Percentiles rank a stretch among this genome's conserved stretches.
Evolutionary conservation across 2,329 filamentous ascomycete genomes (phyloP).

Genomic region (Sporothrix phasma): DNA sequence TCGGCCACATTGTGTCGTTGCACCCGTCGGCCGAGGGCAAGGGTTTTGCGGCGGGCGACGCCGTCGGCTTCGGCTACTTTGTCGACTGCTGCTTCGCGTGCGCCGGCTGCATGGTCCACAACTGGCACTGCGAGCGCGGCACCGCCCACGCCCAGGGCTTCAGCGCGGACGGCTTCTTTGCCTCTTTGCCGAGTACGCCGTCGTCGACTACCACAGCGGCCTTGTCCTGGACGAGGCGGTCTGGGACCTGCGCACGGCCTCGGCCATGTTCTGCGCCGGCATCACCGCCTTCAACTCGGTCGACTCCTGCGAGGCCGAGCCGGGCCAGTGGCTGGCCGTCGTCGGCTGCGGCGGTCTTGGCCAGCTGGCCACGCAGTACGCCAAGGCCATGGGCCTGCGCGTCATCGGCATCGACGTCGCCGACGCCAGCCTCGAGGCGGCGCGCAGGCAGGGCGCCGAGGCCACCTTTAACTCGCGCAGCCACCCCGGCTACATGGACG

Average conservation of each 20-base stretch:
- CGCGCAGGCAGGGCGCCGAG: constrained; percentile 32
- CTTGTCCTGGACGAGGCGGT: constrained; percentile 30
- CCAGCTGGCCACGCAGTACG: constrained; percentile 36
- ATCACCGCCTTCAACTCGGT: constrained; percentile 34
- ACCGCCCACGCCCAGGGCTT: constrained; percentile 35
- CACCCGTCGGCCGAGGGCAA: constrained; percentile 27
- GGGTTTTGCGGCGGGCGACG: constrained; percentile 34
- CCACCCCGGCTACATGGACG: constrained; percentile 28
- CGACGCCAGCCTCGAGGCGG: constrained; percentile 30
- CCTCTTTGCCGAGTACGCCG: constrained; percentile 37
- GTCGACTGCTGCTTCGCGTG: constrained; percentile 37
- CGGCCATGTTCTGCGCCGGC: constrained; percentile 40
- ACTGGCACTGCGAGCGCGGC: constrained; percentile 30
- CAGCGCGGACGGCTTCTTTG: constrained; percentile 35
- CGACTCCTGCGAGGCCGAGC: constrained; percentile 26
- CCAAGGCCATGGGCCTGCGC: constrained; percentile 35
- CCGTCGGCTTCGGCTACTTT: constrained; percentile 37
- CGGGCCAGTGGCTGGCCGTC: constrained; percentile 32
- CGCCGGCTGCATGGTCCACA: constrained; percentile 36
- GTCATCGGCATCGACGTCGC: constrained; percentile 35
- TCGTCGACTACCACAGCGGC: constrained; percentile 36
- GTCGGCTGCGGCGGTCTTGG: constrained; percentile 35
- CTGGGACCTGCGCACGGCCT: constrained; percentile 26
- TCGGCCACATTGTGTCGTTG: constrained; percentile 33
- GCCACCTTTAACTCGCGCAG: constrained; percentile 34